Evolutionary conservation across 2,329 filamentous ascomycete genomes (phyloP), one percentile per base, ranked within the genome.

Genomic region (Aspergillus neotritici): DNA sequence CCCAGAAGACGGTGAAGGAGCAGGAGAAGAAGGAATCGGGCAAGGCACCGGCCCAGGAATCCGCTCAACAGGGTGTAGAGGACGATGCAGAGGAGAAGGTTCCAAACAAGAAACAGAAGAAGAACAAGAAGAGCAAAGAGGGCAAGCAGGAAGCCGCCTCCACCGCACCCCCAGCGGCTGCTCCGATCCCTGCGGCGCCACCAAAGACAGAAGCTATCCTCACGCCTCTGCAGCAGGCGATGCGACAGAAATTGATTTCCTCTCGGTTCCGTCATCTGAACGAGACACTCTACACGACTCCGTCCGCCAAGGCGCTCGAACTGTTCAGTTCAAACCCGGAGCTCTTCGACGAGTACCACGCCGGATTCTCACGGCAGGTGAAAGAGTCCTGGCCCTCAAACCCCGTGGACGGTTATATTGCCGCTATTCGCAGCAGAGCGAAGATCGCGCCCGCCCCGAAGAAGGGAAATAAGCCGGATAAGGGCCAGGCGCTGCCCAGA

Each of bases 191-290:
- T 44, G 56, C 63, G 1, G 68, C 70, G 31, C 65, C 68, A 6
- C 66, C 73, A 31, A 66, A 71, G 17, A 57, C 69, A 30, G 66
- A 68, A 12, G 62, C 72, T 14, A 87, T 86, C 55, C 80, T 98
- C 59, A 98, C 93, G 1, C 89, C 93, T 3, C 82, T 98, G 44
- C 93, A 98, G 74, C 82, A 85, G 43, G 83, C 87, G 3, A 98
- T 98, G 93, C 84, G 87, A 49, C 84, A 89, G 62, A 98, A 98
- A 73, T 82, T 98, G 50, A 78, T 94, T 50, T 94, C 90, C 8
- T 90, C 93, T 1, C 89, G 93, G 46, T 98, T 98, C 78, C 88
- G 93, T 51, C 89, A 97, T 68, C 82, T 98, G 49, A 98, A 98
- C 67, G 86, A 98, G 72, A 91, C 88, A 0, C 82, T 98, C 11